A percentile compares a stretch with the other conserved stretches of the same genome.
These are phyloP conservation scores for Cercospora sp. DNA, from an alignment of 2,329 filamentous ascomycete species.

Conservation along the genomic window DNA sequence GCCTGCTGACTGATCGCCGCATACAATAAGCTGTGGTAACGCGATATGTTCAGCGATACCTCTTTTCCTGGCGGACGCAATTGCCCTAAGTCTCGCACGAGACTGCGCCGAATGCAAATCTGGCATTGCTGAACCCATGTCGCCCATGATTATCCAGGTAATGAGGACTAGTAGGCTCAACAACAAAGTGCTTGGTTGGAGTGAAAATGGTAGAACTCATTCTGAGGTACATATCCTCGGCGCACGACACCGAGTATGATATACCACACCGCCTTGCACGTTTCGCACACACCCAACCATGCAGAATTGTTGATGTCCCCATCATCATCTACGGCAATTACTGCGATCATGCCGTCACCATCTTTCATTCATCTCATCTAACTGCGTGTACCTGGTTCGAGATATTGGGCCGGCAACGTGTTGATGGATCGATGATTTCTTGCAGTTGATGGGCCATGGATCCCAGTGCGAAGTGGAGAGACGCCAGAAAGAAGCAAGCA, in stretches of 20 bases:
- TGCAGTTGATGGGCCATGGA: not conserved
- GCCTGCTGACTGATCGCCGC: conserved; percentile 61
- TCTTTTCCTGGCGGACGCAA: not conserved
- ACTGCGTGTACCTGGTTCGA: not conserved
- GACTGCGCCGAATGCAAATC: not conserved
- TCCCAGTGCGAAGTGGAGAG: not conserved
- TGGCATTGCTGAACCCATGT: not conserved
- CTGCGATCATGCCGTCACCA: not conserved
- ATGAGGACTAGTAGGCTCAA: not conserved
- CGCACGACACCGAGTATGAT: not conserved
- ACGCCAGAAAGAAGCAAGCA: not conserved
- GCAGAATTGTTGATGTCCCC: not conserved
- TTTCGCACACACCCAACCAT: not conserved
- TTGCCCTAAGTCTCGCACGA: not conserved
- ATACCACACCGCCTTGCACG: not conserved
- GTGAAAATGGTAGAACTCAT: not conserved
- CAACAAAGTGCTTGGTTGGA: not conserved
- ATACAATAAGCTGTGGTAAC: conserved; percentile 50
- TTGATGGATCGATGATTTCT: not conserved
- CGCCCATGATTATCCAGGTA: not conserved
- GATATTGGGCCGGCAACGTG: not conserved
- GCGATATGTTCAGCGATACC: conserved; percentile 42
- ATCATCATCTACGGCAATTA: not conserved
- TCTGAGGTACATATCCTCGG: too few relatives aligned
- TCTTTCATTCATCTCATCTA: not conserved